phyloP scores from a whole-genome alignment of 306 rosid genomes.

The Cicer judaicum region DNA sequence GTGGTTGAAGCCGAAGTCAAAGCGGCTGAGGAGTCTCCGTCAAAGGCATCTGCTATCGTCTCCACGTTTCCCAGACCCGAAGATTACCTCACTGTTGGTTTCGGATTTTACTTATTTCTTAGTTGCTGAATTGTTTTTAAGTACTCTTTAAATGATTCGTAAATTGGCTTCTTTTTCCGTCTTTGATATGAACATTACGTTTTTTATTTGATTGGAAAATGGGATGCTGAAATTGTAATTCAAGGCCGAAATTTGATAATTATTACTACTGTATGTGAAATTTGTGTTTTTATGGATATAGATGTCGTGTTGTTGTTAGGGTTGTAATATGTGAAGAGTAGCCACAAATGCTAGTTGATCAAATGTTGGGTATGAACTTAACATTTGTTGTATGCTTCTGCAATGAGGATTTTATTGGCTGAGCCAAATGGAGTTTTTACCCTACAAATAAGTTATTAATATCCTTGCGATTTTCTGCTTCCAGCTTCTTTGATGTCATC shows the following conservation, averaged over 20 bases:
- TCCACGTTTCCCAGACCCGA: slow-evolving; percentile 88
- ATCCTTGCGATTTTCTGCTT: slow-evolving; percentile 15
- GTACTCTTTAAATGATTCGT: neutral
- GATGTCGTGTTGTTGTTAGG: neutral
- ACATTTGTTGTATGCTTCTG: neutral
- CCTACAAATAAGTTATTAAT: neutral
- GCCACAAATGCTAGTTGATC: neutral
- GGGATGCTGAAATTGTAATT: slow-evolving; percentile 6
- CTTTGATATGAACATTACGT: neutral
- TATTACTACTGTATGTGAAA: neutral
- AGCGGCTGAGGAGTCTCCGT: slow-evolving; percentile 58
- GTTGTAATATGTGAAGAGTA: slow-evolving; percentile 12
- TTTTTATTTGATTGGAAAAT: slow-evolving; percentile 9
- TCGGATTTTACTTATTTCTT: slow-evolving; percentile 39
- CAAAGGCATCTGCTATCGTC: slow-evolving; percentile 74
- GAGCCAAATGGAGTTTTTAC: slow-evolving; percentile 9
- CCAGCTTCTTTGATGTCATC: slow-evolving; percentile 7
- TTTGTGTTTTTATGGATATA: slow-evolving; percentile 14
- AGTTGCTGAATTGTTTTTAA: slow-evolving; percentile 23
- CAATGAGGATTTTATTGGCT: slow-evolving; percentile 5
- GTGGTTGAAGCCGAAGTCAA: slow-evolving; percentile 61
- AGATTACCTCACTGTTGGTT: slow-evolving; percentile 88
- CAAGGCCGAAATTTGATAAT: neutral
- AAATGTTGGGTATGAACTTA: neutral
- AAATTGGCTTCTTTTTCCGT: neutral